Evolutionary conservation across 2,329 filamentous ascomycete genomes (phyloP).

Genomic region (Trichoderma sp.): DNA sequence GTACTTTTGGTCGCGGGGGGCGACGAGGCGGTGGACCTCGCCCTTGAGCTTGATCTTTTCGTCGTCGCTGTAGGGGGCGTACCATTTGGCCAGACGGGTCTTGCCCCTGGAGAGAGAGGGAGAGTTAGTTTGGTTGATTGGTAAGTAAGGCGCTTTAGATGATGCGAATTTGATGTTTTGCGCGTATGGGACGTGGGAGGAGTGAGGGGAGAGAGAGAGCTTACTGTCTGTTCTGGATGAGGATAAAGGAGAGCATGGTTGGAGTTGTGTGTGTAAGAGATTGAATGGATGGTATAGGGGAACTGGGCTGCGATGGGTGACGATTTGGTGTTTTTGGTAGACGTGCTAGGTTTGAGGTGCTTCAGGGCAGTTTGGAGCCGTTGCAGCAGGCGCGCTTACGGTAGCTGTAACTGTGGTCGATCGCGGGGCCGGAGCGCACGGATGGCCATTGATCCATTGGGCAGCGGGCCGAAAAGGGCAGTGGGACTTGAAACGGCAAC

Average conservation of each 20-base stretch:
- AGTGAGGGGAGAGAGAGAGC: conserved; percentile 17
- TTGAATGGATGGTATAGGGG: neutral
- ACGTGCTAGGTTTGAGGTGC: neutral
- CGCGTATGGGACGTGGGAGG: neutral
- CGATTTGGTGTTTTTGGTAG: conserved; percentile 1
- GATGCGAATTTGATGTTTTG: neutral
- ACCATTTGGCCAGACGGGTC: conserved; percentile 98
- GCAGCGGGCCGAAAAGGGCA: neutral
- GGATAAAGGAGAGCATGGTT: conserved; percentile 75
- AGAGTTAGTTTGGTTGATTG: neutral
- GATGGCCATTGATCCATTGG: conserved; percentile 23
- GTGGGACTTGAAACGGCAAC: neutral
- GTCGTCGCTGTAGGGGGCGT: conserved; percentile 96
- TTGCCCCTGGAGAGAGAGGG: conserved; percentile 68
- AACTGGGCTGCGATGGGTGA: neutral
- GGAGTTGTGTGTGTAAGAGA: neutral
- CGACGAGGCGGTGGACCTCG: conserved; percentile 97
- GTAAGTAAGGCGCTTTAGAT: neutral
- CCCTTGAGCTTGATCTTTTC: conserved; percentile 99
- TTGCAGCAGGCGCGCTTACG: neutral
- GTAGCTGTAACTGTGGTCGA: neutral
- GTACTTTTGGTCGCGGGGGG: conserved; percentile 97
- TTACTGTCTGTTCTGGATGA: conserved; percentile 87
- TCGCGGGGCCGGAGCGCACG: conserved; percentile 20
- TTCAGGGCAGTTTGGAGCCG: neutral